phyloP scores from a whole-genome alignment of 768 basidiomycete species.

The Clathrus columnatus region DNA sequence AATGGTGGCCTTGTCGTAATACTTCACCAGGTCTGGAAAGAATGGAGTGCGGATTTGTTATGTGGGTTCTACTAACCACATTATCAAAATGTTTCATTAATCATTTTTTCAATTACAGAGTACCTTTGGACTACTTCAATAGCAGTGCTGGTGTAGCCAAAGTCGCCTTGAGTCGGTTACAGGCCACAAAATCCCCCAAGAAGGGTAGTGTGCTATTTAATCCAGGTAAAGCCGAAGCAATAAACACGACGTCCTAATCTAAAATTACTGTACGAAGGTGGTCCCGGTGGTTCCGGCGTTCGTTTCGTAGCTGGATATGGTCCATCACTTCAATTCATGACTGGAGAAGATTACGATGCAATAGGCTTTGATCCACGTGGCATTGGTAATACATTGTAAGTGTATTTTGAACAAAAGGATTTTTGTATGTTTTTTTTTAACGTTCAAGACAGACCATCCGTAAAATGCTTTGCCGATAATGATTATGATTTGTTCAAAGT shows the following conservation, averaged over 20 bases:
- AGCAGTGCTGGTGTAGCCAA: constrained; percentile 1
- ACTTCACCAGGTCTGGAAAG: neutral
- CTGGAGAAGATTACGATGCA: constrained; percentile 12
- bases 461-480: constrained; percentile 8
- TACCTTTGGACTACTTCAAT: constrained; percentile 1
- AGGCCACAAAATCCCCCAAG: neutral
- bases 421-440: neutral
- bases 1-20: neutral
- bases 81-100: neutral
- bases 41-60: constrained; percentile 3
- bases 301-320: neutral
- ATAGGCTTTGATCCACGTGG: constrained; percentile 15
- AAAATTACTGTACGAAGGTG: neutral
- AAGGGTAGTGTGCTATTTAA: constrained; percentile 4
- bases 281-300: constrained; percentile 2
- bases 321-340: neutral
- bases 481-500: constrained; percentile 4
- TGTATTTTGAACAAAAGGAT: neutral
- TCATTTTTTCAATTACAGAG: neutral
- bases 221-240: neutral
- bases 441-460: constrained; percentile 1
- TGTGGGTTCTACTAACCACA: neutral
- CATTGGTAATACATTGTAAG: constrained; percentile 10
- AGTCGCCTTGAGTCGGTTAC: neutral
- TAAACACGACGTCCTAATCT: neutral